Percentiles rank a stretch among this genome's conserved stretches.
phyloP scores from a whole-genome alignment of 176 grass and related monocot genomes.

The Poa annua region DNA sequence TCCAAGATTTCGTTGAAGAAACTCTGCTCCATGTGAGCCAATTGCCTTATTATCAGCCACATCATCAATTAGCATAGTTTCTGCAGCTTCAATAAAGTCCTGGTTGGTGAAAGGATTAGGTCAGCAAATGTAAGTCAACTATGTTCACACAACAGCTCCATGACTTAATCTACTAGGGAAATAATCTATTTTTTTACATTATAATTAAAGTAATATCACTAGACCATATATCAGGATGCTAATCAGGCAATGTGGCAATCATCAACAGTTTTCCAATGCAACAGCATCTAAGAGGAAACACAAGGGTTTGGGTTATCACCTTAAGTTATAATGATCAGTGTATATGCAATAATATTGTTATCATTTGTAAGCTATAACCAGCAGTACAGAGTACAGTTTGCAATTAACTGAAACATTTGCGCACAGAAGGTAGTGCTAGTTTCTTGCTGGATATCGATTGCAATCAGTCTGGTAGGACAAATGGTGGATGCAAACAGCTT shows the following conservation, averaged over 20 bases:
- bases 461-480: background rate
- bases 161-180: background rate
- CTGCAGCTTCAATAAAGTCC: slow-evolving; percentile 81
- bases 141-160: background rate
- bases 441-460: background rate
- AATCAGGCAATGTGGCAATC: background rate
- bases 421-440: background rate
- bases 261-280: background rate
- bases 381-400: background rate
- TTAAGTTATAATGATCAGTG: background rate
- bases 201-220: background rate
- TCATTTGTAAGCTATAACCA: background rate
- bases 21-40: slow-evolving; percentile 75
- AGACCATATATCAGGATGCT: background rate
- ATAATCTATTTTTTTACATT: background rate
- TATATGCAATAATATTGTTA: slow-evolving; percentile 2
- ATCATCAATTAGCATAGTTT: slow-evolving; percentile 88
- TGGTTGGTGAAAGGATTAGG: slow-evolving; percentile 40
- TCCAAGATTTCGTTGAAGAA: slow-evolving; percentile 59
- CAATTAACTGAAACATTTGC: background rate
- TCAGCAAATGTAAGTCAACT: slow-evolving; percentile 12
- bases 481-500: background rate
- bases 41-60: slow-evolving; percentile 94
- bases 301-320: background rate
- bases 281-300: background rate